A percentile compares a stretch with the other conserved stretches of the same genome.
phyloP scores from a whole-genome alignment of 306 rosid genomes.

The Cucumis sativus region DNA sequence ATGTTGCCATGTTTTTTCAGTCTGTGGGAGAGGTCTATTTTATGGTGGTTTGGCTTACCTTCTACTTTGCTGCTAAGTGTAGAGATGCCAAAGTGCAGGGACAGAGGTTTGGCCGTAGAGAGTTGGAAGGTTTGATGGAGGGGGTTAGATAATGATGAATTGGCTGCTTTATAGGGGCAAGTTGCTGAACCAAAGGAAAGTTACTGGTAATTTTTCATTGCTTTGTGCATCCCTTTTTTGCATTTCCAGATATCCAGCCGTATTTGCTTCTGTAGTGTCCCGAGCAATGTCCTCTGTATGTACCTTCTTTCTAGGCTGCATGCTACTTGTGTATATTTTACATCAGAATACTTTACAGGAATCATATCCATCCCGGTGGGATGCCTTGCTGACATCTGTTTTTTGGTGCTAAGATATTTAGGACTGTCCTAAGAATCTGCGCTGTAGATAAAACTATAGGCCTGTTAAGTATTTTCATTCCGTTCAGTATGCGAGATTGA shows the following conservation, averaged over 20 bases:
- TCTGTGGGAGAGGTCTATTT: constrained; percentile 84
- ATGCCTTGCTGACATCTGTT: constrained; percentile 7
- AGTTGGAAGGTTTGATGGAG: constrained; percentile 56
- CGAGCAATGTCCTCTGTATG: constrained; percentile 38
- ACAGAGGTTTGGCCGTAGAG: constrained; percentile 60
- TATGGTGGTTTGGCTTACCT: constrained; percentile 80
- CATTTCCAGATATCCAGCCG: constrained; percentile 30
- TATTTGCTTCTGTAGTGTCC: constrained; percentile 35
- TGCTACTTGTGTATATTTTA: constrained; percentile 56
- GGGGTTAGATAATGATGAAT: constrained; percentile 48
- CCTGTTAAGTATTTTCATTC: neutral
- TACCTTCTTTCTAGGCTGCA: constrained; percentile 42
- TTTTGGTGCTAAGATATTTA: neutral
- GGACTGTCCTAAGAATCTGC: neutral
- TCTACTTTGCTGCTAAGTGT: constrained; percentile 60
- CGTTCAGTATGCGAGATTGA: neutral
- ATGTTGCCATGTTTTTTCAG: constrained; percentile 63
- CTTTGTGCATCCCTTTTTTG: constrained; percentile 31
- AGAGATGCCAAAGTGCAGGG: constrained; percentile 61
- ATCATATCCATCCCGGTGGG: constrained; percentile 20
- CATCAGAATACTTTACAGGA: constrained; percentile 46
- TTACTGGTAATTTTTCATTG: constrained; percentile 32
- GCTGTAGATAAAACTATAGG: constrained; percentile 2
- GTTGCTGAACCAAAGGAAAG: constrained; percentile 26
- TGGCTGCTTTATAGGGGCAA: constrained; percentile 19